Percentiles rank a stretch among this genome's conserved stretches.
These are phyloP conservation scores for Buddleja alternifolia DNA, from an alignment of 257 asterid species.

Conservation along the genomic window DNA sequence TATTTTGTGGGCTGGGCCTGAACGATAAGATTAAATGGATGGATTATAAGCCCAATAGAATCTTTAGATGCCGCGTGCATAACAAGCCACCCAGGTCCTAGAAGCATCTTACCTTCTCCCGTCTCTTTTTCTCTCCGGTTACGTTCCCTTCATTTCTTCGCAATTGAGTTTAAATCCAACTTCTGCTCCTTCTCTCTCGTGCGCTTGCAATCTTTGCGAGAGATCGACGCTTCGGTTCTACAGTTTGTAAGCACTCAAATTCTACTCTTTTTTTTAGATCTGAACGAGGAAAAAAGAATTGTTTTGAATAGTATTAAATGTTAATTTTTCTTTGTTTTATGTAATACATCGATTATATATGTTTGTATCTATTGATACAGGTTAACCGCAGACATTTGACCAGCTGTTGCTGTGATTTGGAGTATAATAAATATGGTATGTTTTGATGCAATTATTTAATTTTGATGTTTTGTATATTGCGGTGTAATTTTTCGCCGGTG, in stretches of 20 bases:
- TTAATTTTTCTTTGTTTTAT: neutral
- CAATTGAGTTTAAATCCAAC: constrained; percentile 21
- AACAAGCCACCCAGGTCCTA: constrained; percentile 38
- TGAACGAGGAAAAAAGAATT: constrained; percentile 1
- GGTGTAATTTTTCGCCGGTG: constrained; percentile 12
- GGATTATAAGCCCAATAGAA: constrained; percentile 22
- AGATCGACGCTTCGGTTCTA: constrained; percentile 25
- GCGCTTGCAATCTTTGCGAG: constrained; percentile 17
- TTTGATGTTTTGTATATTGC: neutral
- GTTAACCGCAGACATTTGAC: constrained; percentile 24
- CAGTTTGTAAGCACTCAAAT: constrained; percentile 20
- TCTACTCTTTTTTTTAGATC: constrained; percentile 34
- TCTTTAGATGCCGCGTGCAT: constrained; percentile 37
- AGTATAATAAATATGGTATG: constrained; percentile 42
- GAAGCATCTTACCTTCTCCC: constrained; percentile 41
- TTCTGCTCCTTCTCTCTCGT: constrained; percentile 9
- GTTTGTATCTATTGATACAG: constrained; percentile 17
- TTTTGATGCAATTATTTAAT: neutral
- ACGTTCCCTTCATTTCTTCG: constrained; percentile 11
- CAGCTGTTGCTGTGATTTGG: constrained; percentile 20
- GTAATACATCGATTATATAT: constrained; percentile 3
- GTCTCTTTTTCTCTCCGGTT: constrained; percentile 28
- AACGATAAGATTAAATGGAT: neutral
- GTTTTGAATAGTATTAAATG: neutral
- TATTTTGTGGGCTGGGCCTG: constrained; percentile 19